phyloP scores from a whole-genome alignment of 345 rosid species.

The Sisymbrium altissimum region DNA sequence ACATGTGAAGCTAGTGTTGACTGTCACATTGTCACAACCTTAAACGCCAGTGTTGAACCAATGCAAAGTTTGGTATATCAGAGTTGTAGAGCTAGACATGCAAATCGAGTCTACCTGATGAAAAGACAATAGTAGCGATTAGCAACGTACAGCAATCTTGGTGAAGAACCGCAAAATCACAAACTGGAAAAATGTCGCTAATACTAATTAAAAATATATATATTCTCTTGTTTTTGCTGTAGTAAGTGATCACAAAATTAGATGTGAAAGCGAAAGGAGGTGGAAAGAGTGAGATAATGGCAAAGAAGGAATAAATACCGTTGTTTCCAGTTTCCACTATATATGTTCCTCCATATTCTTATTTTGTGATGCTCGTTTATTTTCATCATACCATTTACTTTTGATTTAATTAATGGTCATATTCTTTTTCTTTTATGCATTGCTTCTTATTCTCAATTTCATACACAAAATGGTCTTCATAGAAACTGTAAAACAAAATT shows the following conservation, averaged over 20 bases:
- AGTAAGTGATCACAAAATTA: not conserved
- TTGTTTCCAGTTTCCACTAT: constrained; percentile 39
- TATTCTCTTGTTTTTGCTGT: not conserved
- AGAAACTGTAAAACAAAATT: not conserved
- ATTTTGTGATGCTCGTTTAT: constrained; percentile 37
- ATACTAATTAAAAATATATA: not conserved
- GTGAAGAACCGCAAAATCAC: not conserved
- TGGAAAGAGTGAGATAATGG: constrained; percentile 19
- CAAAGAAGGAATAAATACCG: constrained; percentile 56
- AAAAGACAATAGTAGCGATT: not conserved
- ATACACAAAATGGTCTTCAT: not conserved
- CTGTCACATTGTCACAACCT: not conserved
- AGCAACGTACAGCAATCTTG: not conserved
- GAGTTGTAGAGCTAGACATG: not conserved
- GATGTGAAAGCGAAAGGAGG: constrained; percentile 9
- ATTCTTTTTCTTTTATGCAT: constrained; percentile 1
- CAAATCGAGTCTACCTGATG: not conserved
- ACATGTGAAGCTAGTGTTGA: not conserved
- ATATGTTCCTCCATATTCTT: constrained; percentile 41
- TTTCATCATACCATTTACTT: constrained; percentile 19
- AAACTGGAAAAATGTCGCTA: not conserved
- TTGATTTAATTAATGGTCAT: constrained; percentile 13
- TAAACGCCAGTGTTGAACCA: not conserved
- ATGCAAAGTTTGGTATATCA: too few relatives aligned
- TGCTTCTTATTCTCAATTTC: constrained; percentile 2